These are phyloP conservation scores for Kwoniella mangroviensis DNA, from an alignment of 768 basidiomycete species.

Conservation along the genomic window DNA sequence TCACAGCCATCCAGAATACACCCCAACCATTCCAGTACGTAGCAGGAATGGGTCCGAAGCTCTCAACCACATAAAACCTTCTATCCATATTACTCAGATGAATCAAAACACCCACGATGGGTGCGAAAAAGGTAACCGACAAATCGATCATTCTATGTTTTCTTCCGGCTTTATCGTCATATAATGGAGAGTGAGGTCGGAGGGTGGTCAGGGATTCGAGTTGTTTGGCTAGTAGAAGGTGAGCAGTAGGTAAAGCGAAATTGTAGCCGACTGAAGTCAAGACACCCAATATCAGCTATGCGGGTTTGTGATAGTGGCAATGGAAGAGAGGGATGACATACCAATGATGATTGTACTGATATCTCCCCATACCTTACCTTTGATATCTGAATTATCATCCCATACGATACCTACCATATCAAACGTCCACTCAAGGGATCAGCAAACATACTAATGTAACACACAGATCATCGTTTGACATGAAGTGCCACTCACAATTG, in stretches of 20 bases:
- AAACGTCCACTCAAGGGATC: background rate
- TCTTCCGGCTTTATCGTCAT: conserved; percentile 38
- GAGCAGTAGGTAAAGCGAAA: conserved; percentile 52
- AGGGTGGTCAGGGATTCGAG: conserved; percentile 53
- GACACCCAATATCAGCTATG: background rate
- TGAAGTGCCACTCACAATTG: conserved; percentile 42
- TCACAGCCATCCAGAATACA: conserved; percentile 50
- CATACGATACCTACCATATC: conserved; percentile 41
- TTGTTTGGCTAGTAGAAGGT: conserved; percentile 53
- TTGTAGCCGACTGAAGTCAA: conserved; percentile 50
- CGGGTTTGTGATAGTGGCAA: background rate
- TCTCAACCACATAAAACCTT: conserved; percentile 51
- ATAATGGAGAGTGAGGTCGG: conserved; percentile 46
- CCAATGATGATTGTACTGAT: conserved; percentile 39
- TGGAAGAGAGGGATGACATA: conserved; percentile 15
- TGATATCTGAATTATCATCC: conserved; percentile 41
- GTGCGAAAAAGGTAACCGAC: conserved; percentile 33
- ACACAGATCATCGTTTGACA: background rate
- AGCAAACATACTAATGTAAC: background rate
- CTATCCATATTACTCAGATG: conserved; percentile 49
- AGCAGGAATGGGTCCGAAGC: conserved; percentile 45
- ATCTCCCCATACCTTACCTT: conserved; percentile 47
- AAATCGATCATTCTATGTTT: conserved; percentile 46
- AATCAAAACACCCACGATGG: conserved; percentile 47
- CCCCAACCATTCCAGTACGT: conserved; percentile 56